phyloP scores from a whole-genome alignment of 2,329 filamentous ascomycete genomes.

The Cyphellophora europaea region DNA sequence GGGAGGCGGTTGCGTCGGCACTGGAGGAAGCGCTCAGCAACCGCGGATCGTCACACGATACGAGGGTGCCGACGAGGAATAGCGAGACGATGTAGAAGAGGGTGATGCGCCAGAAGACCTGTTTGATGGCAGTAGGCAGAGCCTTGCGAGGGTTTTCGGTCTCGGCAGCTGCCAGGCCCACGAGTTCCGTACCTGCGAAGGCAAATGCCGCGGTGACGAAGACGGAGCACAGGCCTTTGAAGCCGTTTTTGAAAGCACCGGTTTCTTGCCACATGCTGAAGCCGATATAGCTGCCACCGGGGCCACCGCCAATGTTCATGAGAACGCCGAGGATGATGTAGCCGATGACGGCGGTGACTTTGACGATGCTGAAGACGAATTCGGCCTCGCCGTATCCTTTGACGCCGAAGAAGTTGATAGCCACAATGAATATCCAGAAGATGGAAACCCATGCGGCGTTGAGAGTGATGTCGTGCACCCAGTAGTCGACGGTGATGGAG shows the following conservation, averaged over 20 bases:
- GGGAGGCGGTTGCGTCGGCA: constrained; percentile 42
- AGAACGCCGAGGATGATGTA: constrained; percentile 80
- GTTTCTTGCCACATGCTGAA: constrained; percentile 58
- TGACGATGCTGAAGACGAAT: constrained; percentile 71
- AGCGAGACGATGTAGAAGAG: constrained; percentile 41
- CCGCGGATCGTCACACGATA: constrained; percentile 29
- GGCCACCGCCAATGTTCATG: constrained; percentile 56
- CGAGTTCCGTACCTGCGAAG: constrained; percentile 46
- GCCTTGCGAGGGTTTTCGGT: constrained; percentile 42
- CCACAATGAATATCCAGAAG: constrained; percentile 61
- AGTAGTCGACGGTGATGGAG: constrained; percentile 68
- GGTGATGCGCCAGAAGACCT: constrained; percentile 41
- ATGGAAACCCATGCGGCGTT: constrained; percentile 51
- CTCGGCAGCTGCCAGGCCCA: constrained; percentile 45
- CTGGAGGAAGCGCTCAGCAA: constrained; percentile 30
- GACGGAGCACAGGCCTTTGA: constrained; percentile 47
- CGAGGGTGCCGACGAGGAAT: constrained; percentile 36
- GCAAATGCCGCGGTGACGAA: constrained; percentile 49
- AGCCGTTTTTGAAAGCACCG: constrained; percentile 38
- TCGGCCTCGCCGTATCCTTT: constrained; percentile 78
- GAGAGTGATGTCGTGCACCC: constrained; percentile 34
- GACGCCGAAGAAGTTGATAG: constrained; percentile 75
- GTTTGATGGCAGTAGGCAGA: constrained; percentile 38
- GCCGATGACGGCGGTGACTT: constrained; percentile 70
- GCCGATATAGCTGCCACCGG: constrained; percentile 67